phyloP scores from a whole-genome alignment of 1,284 basidiomycete species.

The Xanthoconium separans region DNA sequence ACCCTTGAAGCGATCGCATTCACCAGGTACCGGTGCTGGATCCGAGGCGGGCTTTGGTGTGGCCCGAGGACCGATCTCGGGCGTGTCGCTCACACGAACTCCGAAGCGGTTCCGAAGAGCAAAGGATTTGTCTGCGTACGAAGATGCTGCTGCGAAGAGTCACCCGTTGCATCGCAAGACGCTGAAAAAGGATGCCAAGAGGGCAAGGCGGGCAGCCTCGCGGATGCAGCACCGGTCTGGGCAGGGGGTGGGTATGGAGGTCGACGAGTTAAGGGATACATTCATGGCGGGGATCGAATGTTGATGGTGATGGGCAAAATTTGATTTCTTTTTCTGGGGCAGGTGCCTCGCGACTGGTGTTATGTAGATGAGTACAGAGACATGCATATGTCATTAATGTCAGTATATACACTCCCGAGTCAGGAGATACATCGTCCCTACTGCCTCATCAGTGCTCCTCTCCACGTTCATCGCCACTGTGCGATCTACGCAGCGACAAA shows the following conservation, averaged over 20 bases:
- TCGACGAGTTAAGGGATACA: slow-evolving; percentile 45
- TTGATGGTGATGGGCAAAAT: background rate
- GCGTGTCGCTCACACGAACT: slow-evolving; percentile 34
- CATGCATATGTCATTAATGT: background rate
- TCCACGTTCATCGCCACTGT: background rate
- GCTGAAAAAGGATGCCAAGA: slow-evolving; percentile 62
- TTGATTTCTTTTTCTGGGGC: background rate
- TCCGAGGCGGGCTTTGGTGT: background rate
- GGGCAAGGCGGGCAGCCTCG: slow-evolving; percentile 47
- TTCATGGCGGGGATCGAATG: slow-evolving; percentile 41
- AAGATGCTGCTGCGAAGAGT: slow-evolving; percentile 39
- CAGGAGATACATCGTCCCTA: background rate
- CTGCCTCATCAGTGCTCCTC: background rate
- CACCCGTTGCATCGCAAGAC: slow-evolving; percentile 58
- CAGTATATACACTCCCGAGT: background rate
- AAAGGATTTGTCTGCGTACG: slow-evolving; percentile 49
- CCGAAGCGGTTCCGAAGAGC: slow-evolving; percentile 58
- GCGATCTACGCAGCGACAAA: slow-evolving; percentile 4
- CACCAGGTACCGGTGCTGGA: slow-evolving; percentile 21
- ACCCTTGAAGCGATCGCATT: slow-evolving; percentile 39
- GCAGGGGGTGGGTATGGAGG: slow-evolving; percentile 34
- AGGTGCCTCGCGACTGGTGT: background rate
- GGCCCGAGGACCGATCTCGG: background rate
- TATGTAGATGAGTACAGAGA: background rate
- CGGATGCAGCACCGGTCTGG: slow-evolving; percentile 11